Evolutionary conservation across 2,329 filamentous ascomycete species (phyloP), one percentile per base, ranked within the genome.

Genomic region (Ramularia endophylla): DNA sequence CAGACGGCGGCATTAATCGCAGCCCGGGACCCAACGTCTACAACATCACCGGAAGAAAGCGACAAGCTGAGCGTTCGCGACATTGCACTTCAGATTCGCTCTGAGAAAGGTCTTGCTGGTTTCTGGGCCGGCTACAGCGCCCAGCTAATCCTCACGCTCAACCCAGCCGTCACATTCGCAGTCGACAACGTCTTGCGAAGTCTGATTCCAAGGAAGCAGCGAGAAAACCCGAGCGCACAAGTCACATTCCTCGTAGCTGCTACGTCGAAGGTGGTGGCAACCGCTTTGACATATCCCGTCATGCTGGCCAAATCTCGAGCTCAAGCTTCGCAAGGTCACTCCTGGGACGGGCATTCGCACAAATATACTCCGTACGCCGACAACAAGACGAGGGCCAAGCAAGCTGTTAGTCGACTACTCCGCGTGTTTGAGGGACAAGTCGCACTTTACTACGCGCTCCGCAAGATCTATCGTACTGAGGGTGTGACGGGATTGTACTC

Each of bases 101-200:
- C 68, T 2, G 83, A 90, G 59, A 84, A 83, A 52, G 87, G 88
- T 0, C 45, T 88, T 8, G 59, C 70, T 32, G 87, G 87, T 2
- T 83, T 95, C 55, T 95, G 88, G 89, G 83, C 87, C 0, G 88
- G 88, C 0, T 94, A 94, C 62, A 86, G 84, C 15, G 87, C 87
- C 2, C 82, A 77, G 16, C 63, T 94, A 43, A 73, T 95, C 28
- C 67, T 94, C 37, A 89, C 88, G 1, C 70, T 94, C 19, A 95
- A 95, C 56, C 88, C 89, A 1, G 83, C 83, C 50, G 75, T 95
- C 49, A 94, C 89, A 0, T 89, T 95, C 60, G 81, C 90, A 52
- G 69, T 94, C 20, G 86, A 94, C 57, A 81, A 87, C 53, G 65
- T 80, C 8, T 67, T 92, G 15, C 81, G 83, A 51, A 73, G 77